Base-by-base conservation (phyloP, 148 eudicot species). In the Heliamphora exappendiculata region DNA sequence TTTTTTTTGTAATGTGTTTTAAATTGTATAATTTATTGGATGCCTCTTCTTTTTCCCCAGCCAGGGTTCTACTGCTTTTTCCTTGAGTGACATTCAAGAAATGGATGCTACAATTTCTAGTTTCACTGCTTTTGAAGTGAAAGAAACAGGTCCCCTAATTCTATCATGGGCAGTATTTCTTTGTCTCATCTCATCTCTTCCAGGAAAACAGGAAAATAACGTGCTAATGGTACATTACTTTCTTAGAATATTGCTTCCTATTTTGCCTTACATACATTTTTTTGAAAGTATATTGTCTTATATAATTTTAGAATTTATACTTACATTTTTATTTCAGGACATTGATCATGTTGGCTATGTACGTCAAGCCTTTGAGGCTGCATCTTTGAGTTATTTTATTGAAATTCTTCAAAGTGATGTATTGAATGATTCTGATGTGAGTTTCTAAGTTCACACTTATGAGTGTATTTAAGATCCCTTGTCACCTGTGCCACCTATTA, bases 81-180 rank as follows among this genome's bases (percentile, higher is more conserved):
- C 97, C 70, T 82, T 89, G 77, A 79, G 78, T 22, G 89, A 89
- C 76, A 78, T 95, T 79, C 85, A 83, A 81, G 93, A 88, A 71
- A 82, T 95, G 78, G 99, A 95, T 85, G 80, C 85, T 49, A 78
- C 88, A 17, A 77, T 94, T 31, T 89, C 97, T 73, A 83, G 74
- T 76, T 80, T 88, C 47, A 87, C 84, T 81, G 80, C 83, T 55
- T 87, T 84, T 75, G 96, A 92, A 83, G 74, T 70, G 29, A 91
- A 86, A 82, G 98, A 94, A 85, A 88, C 82, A 36, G 98, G 98
- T 22, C 96, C 95, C 5, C 81, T 94, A 75, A 82, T 94, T 79
- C 87, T 94, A 65, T 79, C 96, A 8, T 94, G 98, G 98, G 98
- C 97, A 53, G 90, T 88, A 74, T 94, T 88, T 84, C 93, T 94